Percentiles rank a stretch among this genome's conserved stretches.
Evolutionary conservation across 1,284 basidiomycete genomes (phyloP).

Genomic region (Fomitopsis pinicola): DNA sequence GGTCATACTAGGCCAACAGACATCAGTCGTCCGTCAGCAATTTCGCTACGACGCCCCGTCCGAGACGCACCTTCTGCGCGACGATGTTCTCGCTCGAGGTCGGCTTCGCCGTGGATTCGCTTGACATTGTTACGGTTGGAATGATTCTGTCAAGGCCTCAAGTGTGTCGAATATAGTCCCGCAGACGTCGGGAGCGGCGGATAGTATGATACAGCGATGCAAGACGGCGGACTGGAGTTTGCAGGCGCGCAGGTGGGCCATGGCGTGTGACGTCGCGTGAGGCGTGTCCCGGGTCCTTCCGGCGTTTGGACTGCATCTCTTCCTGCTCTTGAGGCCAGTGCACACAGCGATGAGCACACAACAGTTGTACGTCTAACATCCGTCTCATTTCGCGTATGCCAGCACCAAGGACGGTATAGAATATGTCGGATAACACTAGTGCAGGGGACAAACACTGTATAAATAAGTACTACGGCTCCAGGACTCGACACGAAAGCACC

Average conservation of each 20-base stretch:
- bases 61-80: constrained; percentile 69
- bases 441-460: too few relatives aligned
- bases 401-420: too few relatives aligned
- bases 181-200: not conserved
- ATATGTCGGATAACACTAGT: too few relatives aligned
- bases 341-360: too few relatives aligned
- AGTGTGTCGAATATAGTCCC: not conserved
- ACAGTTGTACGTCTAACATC: too few relatives aligned
- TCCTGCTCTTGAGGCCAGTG: too few relatives aligned
- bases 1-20: constrained; percentile 68
- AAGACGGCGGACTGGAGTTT: not conserved
- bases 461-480: too few relatives aligned
- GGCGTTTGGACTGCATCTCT: not conserved
- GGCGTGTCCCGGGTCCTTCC: constrained; percentile 1
- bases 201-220: not conserved
- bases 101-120: constrained; percentile 37
- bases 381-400: too few relatives aligned
- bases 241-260: not conserved
- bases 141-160: not conserved
- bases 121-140: not conserved
- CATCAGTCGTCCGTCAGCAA: not conserved
- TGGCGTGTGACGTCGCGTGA: not conserved
- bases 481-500: not conserved
- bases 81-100: constrained; percentile 83
- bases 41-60: not conserved